Conservation (phyloP, 805 yeast genomes). For the Ogataea corticis region DNA sequence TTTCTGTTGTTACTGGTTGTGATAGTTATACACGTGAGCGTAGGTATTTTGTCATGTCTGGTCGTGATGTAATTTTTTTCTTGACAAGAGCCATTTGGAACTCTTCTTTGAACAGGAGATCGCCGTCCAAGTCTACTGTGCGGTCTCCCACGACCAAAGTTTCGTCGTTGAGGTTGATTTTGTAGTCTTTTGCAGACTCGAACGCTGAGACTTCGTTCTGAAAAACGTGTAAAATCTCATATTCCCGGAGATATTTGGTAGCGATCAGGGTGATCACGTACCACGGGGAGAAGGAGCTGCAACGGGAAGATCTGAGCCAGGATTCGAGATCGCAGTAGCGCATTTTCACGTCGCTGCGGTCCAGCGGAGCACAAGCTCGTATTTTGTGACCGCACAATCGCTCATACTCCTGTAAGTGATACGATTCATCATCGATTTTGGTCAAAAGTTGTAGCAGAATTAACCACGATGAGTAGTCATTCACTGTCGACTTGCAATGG, state of each 20-base stretch:
- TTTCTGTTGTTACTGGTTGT: slow-evolving; percentile 1
- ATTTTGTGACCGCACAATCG: slow-evolving; percentile 4
- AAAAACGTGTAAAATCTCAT: slow-evolving; percentile 1
- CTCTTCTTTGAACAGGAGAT: slow-evolving; percentile 16
- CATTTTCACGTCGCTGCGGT: background rate
- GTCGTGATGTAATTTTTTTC: slow-evolving; percentile 5
- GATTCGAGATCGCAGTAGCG: slow-evolving; percentile 8
- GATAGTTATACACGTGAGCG: background rate
- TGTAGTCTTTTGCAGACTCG: slow-evolving; percentile 6
- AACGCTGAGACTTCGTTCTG: slow-evolving; percentile 5
- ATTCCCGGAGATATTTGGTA: background rate
- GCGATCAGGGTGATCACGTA: slow-evolving; percentile 4
- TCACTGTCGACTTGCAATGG: slow-evolving; percentile 14
- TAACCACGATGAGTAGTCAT: slow-evolving; percentile 28
- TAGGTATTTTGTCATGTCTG: slow-evolving; percentile 2
- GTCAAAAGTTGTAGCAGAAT: slow-evolving; percentile 14
- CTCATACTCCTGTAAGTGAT: slow-evolving; percentile 11
- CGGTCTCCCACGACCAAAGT: background rate
- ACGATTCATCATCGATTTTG: slow-evolving; percentile 12
- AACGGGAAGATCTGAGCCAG: slow-evolving; percentile 13
- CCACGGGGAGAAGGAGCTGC: slow-evolving; percentile 17
- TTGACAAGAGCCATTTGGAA: slow-evolving; percentile 14
- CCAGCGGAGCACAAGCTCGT: background rate
- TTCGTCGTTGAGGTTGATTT: slow-evolving; percentile 2
- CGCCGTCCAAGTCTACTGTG: slow-evolving; percentile 9